Conservation (phyloP, 2,329 filamentous ascomycete genomes). For the Arthrinium phaeospermum region DNA sequence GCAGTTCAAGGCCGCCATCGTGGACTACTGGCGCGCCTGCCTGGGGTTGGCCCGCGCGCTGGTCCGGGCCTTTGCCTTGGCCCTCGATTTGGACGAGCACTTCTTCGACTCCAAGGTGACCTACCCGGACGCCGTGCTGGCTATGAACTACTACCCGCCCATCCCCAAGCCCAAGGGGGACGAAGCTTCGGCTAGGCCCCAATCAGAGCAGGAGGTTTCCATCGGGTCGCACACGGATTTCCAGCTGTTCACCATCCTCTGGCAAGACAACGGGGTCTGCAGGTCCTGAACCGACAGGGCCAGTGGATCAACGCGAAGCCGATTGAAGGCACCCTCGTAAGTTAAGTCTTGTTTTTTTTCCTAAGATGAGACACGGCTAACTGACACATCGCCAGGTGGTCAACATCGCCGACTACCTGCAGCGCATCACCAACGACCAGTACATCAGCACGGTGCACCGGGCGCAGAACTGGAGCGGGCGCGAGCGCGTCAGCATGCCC, state of each 20-base stretch:
- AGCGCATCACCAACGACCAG: slow-evolving; percentile 48
- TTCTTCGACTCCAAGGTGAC: slow-evolving; percentile 45
- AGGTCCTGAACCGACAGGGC: slow-evolving; percentile 51
- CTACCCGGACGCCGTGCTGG: slow-evolving; percentile 40
- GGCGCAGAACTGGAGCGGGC: slow-evolving; percentile 43
- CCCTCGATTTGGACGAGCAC: slow-evolving; percentile 45
- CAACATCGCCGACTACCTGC: slow-evolving; percentile 51
- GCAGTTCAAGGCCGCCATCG: slow-evolving; percentile 43
- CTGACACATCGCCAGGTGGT: slow-evolving; percentile 41
- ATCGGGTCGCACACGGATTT: slow-evolving; percentile 56
- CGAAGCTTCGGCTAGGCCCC: background rate
- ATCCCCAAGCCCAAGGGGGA: slow-evolving; percentile 26
- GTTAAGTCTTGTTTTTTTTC: no score
- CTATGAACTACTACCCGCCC: slow-evolving; percentile 49
- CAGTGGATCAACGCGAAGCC: slow-evolving; percentile 51
- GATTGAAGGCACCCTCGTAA: slow-evolving; percentile 44
- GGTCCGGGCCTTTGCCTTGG: slow-evolving; percentile 47
- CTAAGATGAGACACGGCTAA: no score
- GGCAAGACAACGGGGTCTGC: slow-evolving; percentile 50
- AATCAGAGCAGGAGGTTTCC: slow-evolving; percentile 29
- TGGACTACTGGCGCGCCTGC: slow-evolving; percentile 42
- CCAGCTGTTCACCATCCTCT: slow-evolving; percentile 54
- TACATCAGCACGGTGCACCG: slow-evolving; percentile 50
- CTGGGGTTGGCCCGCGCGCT: slow-evolving; percentile 44
- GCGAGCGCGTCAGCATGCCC: slow-evolving; percentile 45